Evolutionary conservation across 768 basidiomycete genomes (phyloP), one percentile per base, ranked within the genome.

Genomic region (Boletus barrowsii): DNA sequence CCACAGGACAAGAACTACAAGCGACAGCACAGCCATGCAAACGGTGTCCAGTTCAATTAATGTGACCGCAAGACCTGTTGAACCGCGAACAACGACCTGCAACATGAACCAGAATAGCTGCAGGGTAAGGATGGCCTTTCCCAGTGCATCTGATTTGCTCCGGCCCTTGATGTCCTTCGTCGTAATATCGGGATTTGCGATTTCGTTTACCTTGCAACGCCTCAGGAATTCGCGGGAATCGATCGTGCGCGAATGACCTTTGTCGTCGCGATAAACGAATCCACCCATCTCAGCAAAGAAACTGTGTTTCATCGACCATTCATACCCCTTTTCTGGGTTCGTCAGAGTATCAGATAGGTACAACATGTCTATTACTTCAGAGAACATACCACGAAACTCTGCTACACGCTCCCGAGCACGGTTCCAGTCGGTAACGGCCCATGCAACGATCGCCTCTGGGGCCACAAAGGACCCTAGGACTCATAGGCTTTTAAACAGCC

Each of bases 91-190:
- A 5, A 39, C 15, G 10, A 18, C 48, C 18, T 50, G 47, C 3
- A 55, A 26, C 3, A 13, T 42, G 36, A 55, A 55, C 47, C 54
- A 55, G 36, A 29, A 3, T 3, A 45, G 36, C 9, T 55, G 54
- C 1, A 55, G 2, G 11, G 9, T n/a, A 36, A 55, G 14, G 5
- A 55, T 44, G 2, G 42, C 42, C 32, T 49, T 49, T n/a, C 48
- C 47, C 3, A 54, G 6, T 1, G 18, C 10, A 22, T 54, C 47
- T 4, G 47, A 39, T 13, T 37, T 54, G 30, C 47, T 43, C 18
- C 3, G 43, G 15, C 32, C 53, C 35, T 26, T 37, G 29, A 54
- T 54, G 7, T 54, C 42, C 47, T 32, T 33, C 1, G 14, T 17
- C 9, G 33, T 43, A 14, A 51, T 43, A 20, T n/a, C 6, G 10